Percentiles rank a stretch among this genome's conserved stretches.
phyloP scores from a whole-genome alignment of 306 rosid genomes.

The Senna siamea region DNA sequence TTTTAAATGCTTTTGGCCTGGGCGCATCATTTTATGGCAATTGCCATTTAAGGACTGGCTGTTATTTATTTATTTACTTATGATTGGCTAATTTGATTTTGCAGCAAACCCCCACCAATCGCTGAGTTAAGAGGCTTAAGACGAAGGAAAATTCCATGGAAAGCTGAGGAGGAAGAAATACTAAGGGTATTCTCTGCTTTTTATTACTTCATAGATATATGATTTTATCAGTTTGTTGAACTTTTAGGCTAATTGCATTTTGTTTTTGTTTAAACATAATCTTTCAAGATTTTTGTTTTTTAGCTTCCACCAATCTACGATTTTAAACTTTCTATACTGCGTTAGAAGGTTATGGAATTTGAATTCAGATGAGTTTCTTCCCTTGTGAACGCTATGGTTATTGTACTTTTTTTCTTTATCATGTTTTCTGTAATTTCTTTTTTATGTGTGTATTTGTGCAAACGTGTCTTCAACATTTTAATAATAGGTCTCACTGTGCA shows the following conservation, averaged over 20 bases:
- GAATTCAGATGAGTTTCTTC: slow-evolving; percentile 22
- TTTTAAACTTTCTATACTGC: slow-evolving; percentile 23
- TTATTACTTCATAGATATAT: slow-evolving; percentile 25
- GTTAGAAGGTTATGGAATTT: slow-evolving; percentile 20
- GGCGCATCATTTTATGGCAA: background rate
- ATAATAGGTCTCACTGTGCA: slow-evolving; percentile 41
- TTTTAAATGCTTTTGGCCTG: background rate
- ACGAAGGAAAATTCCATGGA: slow-evolving; percentile 57
- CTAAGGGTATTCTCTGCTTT: slow-evolving; percentile 50
- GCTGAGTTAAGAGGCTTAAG: slow-evolving; percentile 34
- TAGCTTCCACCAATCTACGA: background rate
- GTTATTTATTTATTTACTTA: no score
- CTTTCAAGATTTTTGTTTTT: slow-evolving; percentile 3
- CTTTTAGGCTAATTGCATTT: slow-evolving; percentile 14
- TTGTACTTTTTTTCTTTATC: background rate
- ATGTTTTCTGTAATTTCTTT: background rate
- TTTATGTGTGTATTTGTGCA: background rate
- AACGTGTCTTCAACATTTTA: background rate
- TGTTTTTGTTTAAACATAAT: slow-evolving; percentile 16
- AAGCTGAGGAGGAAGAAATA: slow-evolving; percentile 62
- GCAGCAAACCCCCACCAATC: slow-evolving; percentile 48
- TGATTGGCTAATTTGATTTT: slow-evolving; percentile 37
- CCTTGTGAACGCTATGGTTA: slow-evolving; percentile 9
- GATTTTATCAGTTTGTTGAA: background rate
- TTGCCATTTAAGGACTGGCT: slow-evolving; percentile 2